Evolutionary conservation across 306 rosid genomes (phyloP), one percentile per base, ranked within the genome.

Genomic region (Trifolium pratense): DNA sequence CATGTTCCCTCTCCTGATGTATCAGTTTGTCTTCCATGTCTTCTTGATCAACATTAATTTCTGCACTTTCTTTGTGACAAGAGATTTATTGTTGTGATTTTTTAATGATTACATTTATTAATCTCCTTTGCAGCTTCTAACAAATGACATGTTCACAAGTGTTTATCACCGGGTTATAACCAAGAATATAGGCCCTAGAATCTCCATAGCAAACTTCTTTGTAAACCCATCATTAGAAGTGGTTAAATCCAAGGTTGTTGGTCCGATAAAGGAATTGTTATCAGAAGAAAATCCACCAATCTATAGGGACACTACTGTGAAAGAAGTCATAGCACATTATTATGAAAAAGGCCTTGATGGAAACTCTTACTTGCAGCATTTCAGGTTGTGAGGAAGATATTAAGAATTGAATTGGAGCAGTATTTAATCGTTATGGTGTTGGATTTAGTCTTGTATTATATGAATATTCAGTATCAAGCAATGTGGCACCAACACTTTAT

Each of bases 101-200:
- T 15, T 14, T n/a, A 48, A 2, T 16, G 23, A 8, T 16, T 17
- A n/a, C n/a, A 51, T 51, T 51, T 51, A 51, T 16, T 11, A 17
- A 16, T 51, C 9, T 51, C 20, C 5, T 51, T 51, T 17, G 57
- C 57, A 51, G 57, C 57, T 51, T 51, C 2, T 51, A 51, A 51
- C 57, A 51, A 51, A 51, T 51, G 57, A 51, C 25, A 51, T 51
- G 57, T 51, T 51, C 57, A 51, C 23, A 51, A 51, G 57, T 51
- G 57, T 51, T 51, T 51, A 51, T 17, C 57, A 51, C 57, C 11
- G 57, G 12, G 57, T 51, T 51, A 7, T 51, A 51, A 16, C 57
- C 23, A 51, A 51, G 25, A 9, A 16, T 51, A 51, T 18, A 51
- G 57, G 57, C 21, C 57, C 57, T 16, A 51, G 57, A 51, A 16